Conservation (phyloP, 208 protist genomes). For the Wallacemonas sp. region DNA sequence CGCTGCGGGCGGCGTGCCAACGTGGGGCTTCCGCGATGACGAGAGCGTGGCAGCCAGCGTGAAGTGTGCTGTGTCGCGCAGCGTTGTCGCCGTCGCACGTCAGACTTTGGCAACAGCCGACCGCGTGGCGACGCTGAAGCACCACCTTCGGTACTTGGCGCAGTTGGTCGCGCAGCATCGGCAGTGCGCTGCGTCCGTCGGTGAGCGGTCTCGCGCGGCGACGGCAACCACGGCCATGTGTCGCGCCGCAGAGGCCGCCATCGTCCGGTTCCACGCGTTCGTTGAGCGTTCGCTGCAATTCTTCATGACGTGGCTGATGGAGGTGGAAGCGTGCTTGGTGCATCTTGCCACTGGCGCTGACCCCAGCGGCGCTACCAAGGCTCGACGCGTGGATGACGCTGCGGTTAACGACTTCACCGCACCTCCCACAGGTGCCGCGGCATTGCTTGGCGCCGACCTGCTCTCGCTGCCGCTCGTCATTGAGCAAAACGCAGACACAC, state of each 20-base stretch:
- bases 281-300: conserved; percentile 29
- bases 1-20: background rate
- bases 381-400: background rate
- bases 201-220: too few relatives aligned
- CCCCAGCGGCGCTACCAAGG: background rate
- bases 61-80: background rate
- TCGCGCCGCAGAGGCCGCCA: conserved; percentile 21
- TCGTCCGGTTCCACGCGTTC: conserved; percentile 33
- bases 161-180: background rate
- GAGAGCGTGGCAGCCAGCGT: background rate
- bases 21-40: background rate
- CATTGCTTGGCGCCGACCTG: background rate
- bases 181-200: conserved; percentile 12
- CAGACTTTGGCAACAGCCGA: background rate
- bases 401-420: too few relatives aligned
- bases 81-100: background rate
- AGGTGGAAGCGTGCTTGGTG: conserved; percentile 30
- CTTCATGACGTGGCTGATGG: conserved; percentile 43
- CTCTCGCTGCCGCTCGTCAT: background rate
- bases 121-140: background rate
- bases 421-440: too few relatives aligned
- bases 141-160: conserved; percentile 1
- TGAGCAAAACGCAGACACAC: background rate
- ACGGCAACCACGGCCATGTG: too few relatives aligned
- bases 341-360: background rate